phyloP scores from a whole-genome alignment of 2,329 filamentous ascomycete species.

The Beauveria sp. region DNA sequence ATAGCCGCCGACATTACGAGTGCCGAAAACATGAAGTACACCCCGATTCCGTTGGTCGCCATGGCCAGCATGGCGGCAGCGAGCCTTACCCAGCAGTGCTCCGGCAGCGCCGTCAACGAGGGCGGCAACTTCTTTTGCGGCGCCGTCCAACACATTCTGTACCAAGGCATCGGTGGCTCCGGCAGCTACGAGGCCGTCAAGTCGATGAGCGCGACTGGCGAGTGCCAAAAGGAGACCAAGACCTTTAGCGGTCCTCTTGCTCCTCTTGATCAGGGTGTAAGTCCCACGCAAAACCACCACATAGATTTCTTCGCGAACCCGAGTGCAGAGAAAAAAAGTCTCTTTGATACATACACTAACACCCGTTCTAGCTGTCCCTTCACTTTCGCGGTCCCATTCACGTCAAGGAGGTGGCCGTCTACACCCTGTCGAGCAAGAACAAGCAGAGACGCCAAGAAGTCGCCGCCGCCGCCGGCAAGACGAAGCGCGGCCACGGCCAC shows the following conservation, averaged over 20 bases:
- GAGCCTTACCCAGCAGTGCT: constrained; percentile 27
- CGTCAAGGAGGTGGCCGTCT: constrained; percentile 62
- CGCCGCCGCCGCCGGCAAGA: constrained; percentile 11
- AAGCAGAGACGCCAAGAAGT: constrained; percentile 20
- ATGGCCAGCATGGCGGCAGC: constrained; percentile 22
- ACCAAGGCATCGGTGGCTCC: constrained; percentile 49
- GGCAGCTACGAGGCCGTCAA: constrained; percentile 60
- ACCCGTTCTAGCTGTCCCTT: constrained; percentile 50
- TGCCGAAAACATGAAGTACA: constrained; percentile 22
- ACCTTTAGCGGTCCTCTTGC: constrained; percentile 54
- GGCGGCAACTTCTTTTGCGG: constrained; percentile 60
- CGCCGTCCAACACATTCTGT: constrained; percentile 58
- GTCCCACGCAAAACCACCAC: constrained; percentile 17
- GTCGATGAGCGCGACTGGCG: constrained; percentile 46
- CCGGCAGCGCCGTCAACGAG: constrained; percentile 26
- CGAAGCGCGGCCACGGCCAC: constrained; percentile 33
- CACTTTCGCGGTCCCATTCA: constrained; percentile 65
- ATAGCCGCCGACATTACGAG: neutral
- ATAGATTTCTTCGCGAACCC: no score
- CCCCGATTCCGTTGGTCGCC: constrained; percentile 20
- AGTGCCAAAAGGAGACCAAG: constrained; percentile 45
- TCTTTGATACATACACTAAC: neutral
- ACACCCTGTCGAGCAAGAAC: constrained; percentile 39
- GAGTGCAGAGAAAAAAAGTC: no score
- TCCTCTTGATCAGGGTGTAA: constrained; percentile 64